Conservation (phyloP, 1,284 basidiomycete genomes). For the Ceratobasidium theobromae region DNA sequence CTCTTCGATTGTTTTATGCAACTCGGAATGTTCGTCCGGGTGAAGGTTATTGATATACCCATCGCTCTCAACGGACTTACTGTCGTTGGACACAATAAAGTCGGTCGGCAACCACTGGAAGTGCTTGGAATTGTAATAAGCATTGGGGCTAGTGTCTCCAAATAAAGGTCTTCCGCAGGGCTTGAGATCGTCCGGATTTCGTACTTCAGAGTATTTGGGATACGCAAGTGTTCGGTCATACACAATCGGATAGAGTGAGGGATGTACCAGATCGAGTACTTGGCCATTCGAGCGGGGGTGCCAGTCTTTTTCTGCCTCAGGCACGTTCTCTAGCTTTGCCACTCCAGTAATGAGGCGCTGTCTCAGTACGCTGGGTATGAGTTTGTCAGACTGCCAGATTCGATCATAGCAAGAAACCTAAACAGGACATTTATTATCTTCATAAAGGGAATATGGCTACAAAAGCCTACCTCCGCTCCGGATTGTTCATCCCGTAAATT, state of each 20-base stretch:
- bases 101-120: slow-evolving; percentile 53
- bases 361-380: slow-evolving; percentile 38
- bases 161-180: neutral
- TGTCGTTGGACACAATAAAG: slow-evolving; percentile 45
- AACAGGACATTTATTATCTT: slow-evolving; percentile 40
- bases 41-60: slow-evolving; percentile 60
- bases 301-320: slow-evolving; percentile 41
- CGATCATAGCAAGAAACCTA: slow-evolving; percentile 58
- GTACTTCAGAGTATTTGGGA: slow-evolving; percentile 12
- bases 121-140: slow-evolving; percentile 40
- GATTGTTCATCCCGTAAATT: slow-evolving; percentile 47
- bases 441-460: slow-evolving; percentile 10
- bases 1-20: slow-evolving; percentile 46
- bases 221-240: slow-evolving; percentile 49
- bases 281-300: slow-evolving; percentile 39
- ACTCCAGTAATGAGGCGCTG: slow-evolving; percentile 39
- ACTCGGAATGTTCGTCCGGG: slow-evolving; percentile 41
- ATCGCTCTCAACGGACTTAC: slow-evolving; percentile 42
- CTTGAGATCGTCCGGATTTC: neutral
- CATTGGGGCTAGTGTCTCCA: neutral
- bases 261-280: slow-evolving; percentile 50
- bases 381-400: slow-evolving; percentile 52
- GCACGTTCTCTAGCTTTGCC: slow-evolving; percentile 37
- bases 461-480: slow-evolving; percentile 42
- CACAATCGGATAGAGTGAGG: slow-evolving; percentile 49